Evolutionary conservation across 208 protist species (phyloP), one percentile per base, ranked within the genome.

Genomic region (Tritrichomonas foetus): DNA sequence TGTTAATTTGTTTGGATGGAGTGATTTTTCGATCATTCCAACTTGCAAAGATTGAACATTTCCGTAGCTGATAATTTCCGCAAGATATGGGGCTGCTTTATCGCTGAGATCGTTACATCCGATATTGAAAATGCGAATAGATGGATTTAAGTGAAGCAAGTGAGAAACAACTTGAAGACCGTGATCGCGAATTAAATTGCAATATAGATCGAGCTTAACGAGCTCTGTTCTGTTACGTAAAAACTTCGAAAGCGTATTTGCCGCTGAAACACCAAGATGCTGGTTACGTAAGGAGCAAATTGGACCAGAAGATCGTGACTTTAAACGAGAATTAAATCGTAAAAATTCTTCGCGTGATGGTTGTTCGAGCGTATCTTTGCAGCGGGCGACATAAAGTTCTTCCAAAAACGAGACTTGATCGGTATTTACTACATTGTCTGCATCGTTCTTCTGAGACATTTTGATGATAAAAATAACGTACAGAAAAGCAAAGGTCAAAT

Each of bases 391-490:
- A 57, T 89, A 89, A 61, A 89, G 47, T 36, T 89, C 78, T 57
- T 89, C 78, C n/a, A 89, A 39, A 89, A 89, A 89, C 5, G 78
- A 89, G 57, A 82, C 74, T 39, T 82, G 74, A 47, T 82, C 74
- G 47, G 74, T 30, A 82, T 82, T 82, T 53, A 41, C 74, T 13
- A 20, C 1, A 8, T 3, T 82, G 8, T 82, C 74, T 30, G 3
- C 50, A 20, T 82, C 74, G 14, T 47, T 82, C 53, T 61, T 61
- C 53, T 61, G 53, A 61, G 53, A 22, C 53, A 61, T 61, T 16
- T 61, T 61, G 41, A 82, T 20, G 74, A 47, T 47, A n/a, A 33
- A 78, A 82, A 82, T 82, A 82, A 82, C 74, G 74, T 61, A 61
- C 53, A 61, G n/a, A n/a, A n/a, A n/a, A n/a, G n/a, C n/a, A n/a